These are phyloP conservation scores for Phialophora expanda DNA, from an alignment of 2,329 filamentous ascomycete genomes.

Conservation along the genomic window DNA sequence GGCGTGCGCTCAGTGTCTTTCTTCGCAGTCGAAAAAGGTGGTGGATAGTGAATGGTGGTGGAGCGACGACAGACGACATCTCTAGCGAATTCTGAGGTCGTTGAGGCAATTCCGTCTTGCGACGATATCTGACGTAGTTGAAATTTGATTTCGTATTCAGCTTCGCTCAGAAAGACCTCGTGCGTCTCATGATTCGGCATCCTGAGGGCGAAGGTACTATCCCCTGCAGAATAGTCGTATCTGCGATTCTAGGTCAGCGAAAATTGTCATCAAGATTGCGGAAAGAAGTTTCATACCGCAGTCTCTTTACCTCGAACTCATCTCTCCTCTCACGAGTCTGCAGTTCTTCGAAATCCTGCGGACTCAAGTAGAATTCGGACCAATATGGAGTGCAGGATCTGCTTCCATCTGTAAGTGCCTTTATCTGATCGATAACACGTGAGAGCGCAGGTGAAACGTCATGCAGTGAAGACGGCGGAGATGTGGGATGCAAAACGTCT, in stretches of 20 bases:
- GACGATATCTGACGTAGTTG: slow-evolving; percentile 1
- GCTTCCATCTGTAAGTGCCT: not conserved
- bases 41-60: not conserved
- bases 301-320: slow-evolving; percentile 1
- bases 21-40: slow-evolving; percentile 1
- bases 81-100: not conserved
- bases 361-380: slow-evolving; percentile 11
- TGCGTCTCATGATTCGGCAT: slow-evolving; percentile 10
- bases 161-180: slow-evolving; percentile 4
- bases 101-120: slow-evolving; percentile 9
- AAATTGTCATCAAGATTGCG: slow-evolving; percentile 1
- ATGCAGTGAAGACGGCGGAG: slow-evolving; percentile 8
- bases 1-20: not conserved
- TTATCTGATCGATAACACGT: slow-evolving; percentile 8
- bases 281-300: slow-evolving; percentile 9
- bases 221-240: slow-evolving; percentile 7
- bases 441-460: slow-evolving; percentile 5
- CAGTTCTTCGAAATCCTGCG: slow-evolving; percentile 13
- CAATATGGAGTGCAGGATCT: slow-evolving; percentile 12
- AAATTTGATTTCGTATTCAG: not conserved
- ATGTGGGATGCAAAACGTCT: not conserved
- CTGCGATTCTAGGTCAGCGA: slow-evolving; percentile 9
- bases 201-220: slow-evolving; percentile 2
- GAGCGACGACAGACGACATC: not conserved
- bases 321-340: slow-evolving; percentile 9